Conservation (phyloP, 1,139 yeast species). For the Kurtzmaniella quercitrusa region DNA sequence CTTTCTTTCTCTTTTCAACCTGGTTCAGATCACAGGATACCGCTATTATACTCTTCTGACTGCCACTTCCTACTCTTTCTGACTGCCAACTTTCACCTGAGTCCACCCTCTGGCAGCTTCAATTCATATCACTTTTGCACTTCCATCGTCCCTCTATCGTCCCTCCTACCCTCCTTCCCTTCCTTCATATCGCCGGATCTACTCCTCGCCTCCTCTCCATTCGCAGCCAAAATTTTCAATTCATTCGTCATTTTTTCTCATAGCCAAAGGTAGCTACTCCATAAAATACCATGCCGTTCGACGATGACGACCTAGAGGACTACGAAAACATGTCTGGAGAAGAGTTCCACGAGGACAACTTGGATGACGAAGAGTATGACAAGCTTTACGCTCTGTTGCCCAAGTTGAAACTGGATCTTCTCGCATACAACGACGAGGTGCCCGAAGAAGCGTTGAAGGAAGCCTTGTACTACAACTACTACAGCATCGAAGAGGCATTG, state of each 20-base stretch:
- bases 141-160: too few relatives aligned
- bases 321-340: conserved; percentile 45
- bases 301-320: conserved; percentile 34
- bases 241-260: background rate
- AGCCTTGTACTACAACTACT: conserved; percentile 57
- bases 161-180: too few relatives aligned
- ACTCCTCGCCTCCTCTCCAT: background rate
- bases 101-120: too few relatives aligned
- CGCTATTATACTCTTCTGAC: too few relatives aligned
- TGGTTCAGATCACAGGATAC: too few relatives aligned
- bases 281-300: conserved; percentile 13
- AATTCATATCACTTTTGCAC: too few relatives aligned
- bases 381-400: conserved; percentile 42
- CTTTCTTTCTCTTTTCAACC: too few relatives aligned
- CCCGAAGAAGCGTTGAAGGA: conserved; percentile 54
- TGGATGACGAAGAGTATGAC: conserved; percentile 50
- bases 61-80: too few relatives aligned
- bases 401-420: conserved; percentile 27
- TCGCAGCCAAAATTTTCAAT: background rate
- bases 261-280: background rate
- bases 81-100: too few relatives aligned
- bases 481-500: conserved; percentile 51
- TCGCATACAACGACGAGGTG: conserved; percentile 39
- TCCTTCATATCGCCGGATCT: too few relatives aligned
- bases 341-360: conserved; percentile 36